Percentiles rank a stretch among this genome's conserved stretches.
These are phyloP conservation scores for Neofusicoccum cordaticola DNA, from an alignment of 2,329 filamentous ascomycete genomes.

Conservation along the genomic window DNA sequence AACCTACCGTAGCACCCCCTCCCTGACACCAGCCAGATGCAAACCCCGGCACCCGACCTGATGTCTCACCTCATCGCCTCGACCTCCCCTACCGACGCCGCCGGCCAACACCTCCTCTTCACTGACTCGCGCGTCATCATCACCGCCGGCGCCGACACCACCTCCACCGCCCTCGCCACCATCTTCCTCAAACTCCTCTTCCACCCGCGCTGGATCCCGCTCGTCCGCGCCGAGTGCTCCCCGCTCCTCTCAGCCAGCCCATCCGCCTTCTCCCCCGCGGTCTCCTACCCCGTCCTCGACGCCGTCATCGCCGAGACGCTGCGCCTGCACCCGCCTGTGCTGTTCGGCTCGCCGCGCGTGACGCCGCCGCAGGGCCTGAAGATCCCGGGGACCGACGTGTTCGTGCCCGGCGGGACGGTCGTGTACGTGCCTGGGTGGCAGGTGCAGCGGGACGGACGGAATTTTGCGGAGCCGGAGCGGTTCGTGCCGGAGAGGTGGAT, in stretches of 20 bases:
- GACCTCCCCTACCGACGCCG: not conserved
- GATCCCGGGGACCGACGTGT: conserved; percentile 30
- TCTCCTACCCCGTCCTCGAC: conserved; percentile 31
- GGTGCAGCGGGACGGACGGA: conserved; percentile 26
- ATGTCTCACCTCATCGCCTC: conserved; percentile 25
- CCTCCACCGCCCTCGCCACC: conserved; percentile 41
- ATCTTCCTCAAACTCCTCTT: conserved; percentile 46
- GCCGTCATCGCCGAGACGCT: conserved; percentile 43
- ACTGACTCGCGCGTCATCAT: conserved; percentile 11
- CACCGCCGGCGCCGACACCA: conserved; percentile 37
- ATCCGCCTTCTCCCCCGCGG: no score
- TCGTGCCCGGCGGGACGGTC: conserved; percentile 31
- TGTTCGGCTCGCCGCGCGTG: conserved; percentile 36
- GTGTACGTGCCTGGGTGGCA: conserved; percentile 32
- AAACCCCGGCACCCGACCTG: conserved; percentile 24
- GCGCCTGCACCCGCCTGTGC: conserved; percentile 41
- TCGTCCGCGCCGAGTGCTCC: conserved; percentile 34
- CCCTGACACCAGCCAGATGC: not conserved
- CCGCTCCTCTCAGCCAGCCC: conserved; percentile 32
- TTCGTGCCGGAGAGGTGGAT: conserved; percentile 34
- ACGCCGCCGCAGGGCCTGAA: conserved; percentile 22
- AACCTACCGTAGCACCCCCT: no score
- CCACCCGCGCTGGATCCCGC: conserved; percentile 34
- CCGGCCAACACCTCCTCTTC: not conserved
- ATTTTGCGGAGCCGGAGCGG: conserved; percentile 20